Evolutionary conservation across 768 basidiomycete genomes (phyloP).

Genomic region (Mycena chlorophos): DNA sequence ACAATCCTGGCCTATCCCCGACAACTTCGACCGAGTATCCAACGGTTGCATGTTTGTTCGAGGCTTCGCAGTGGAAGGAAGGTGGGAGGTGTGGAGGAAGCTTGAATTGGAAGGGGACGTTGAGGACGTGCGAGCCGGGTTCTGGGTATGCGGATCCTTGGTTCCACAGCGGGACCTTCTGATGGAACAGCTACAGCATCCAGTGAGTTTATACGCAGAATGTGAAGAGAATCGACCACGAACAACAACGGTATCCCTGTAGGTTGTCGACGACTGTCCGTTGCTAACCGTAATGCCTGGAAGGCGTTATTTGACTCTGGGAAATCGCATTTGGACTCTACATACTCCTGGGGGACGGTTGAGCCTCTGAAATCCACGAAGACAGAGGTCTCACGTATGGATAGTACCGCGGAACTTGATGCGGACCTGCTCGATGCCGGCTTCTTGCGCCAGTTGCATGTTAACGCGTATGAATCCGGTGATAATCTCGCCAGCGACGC

Average conservation of each 20-base stretch:
- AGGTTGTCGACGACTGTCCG: background rate
- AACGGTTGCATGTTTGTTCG: background rate
- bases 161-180: background rate
- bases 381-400: background rate
- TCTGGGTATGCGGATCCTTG: background rate
- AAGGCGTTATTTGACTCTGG: background rate
- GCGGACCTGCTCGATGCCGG: conserved; percentile 11
- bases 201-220: background rate
- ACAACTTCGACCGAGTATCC: conserved; percentile 17
- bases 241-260: conserved; percentile 1
- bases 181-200: conserved; percentile 5
- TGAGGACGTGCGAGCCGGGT: background rate
- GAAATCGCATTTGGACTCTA: too few relatives aligned
- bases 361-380: background rate
- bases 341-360: too few relatives aligned
- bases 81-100: background rate
- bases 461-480: conserved; percentile 10
- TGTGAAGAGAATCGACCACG: background rate
- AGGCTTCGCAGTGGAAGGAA: background rate
- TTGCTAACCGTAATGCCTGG: conserved; percentile 1
- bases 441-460: conserved; percentile 12
- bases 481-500: conserved; percentile 15
- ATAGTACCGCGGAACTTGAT: conserved; percentile 13
- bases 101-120: background rate
- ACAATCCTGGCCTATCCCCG: conserved; percentile 7